These are phyloP conservation scores for Wolfiporia cocos DNA, from an alignment of 1,284 basidiomycete genomes.

Conservation along the genomic window DNA sequence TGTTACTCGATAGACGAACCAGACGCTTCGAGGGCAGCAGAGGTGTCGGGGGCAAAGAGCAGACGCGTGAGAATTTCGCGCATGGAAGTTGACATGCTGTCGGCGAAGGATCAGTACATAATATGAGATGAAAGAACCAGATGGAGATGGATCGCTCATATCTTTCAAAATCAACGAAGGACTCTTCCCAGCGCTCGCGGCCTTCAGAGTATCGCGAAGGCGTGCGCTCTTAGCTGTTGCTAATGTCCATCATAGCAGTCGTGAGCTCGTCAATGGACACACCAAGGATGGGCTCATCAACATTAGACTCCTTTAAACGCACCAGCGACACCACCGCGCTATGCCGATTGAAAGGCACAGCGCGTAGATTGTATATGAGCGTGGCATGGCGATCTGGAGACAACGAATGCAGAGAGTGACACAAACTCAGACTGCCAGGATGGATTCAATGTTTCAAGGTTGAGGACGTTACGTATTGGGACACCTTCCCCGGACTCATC, in stretches of 20 bases:
- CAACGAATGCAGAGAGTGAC: too few species aligned
- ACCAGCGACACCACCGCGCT: slow-evolving; percentile 64
- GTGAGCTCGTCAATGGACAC: slow-evolving; percentile 54
- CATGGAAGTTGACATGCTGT: slow-evolving; percentile 71
- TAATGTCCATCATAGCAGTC: slow-evolving; percentile 61
- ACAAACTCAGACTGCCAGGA: too few species aligned
- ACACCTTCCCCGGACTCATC: too few species aligned
- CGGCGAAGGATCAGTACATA: slow-evolving; percentile 4
- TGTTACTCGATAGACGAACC: slow-evolving; percentile 32
- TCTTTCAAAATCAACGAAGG: slow-evolving; percentile 83
- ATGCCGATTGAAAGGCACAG: slow-evolving; percentile 66
- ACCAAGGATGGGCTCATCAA: slow-evolving; percentile 35
- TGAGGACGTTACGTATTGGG: too few species aligned
- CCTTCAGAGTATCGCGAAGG: slow-evolving; percentile 60
- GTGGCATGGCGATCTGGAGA: too few species aligned
- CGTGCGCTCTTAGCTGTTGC: slow-evolving; percentile 78
- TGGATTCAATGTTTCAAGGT: too few species aligned
- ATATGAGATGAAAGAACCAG: not conserved
- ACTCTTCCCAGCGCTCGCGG: slow-evolving; percentile 79
- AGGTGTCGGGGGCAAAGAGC: slow-evolving; percentile 56
- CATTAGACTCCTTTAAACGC: slow-evolving; percentile 36
- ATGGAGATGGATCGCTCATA: slow-evolving; percentile 41
- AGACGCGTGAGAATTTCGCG: slow-evolving; percentile 73
- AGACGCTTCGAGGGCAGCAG: slow-evolving; percentile 26
- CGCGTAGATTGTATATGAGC: slow-evolving; percentile 85